phyloP scores from a whole-genome alignment of 1,139 yeast species.

The Magnusiomyces tetraspermus region DNA sequence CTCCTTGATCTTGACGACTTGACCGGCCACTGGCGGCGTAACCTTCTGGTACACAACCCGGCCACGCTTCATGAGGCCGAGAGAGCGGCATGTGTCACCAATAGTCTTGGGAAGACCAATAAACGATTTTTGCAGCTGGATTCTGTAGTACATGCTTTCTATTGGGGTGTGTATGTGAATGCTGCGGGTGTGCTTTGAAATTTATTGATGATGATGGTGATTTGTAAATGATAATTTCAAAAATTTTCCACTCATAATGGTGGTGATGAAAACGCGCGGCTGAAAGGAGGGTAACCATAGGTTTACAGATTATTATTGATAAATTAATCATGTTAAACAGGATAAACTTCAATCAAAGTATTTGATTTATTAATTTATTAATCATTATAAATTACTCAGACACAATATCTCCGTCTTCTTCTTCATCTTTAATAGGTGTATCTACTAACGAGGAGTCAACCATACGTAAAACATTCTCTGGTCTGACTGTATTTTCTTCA shows the following conservation, averaged over 20 bases:
- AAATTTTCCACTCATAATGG: too few relatives aligned
- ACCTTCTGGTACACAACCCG: conserved; percentile 65
- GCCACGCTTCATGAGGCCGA: conserved; percentile 72
- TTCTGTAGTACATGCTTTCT: conserved; percentile 41
- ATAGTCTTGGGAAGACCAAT: conserved; percentile 73
- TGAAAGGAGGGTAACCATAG: too few relatives aligned
- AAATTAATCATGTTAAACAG: too few relatives aligned
- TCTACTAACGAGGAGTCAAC: conserved; percentile 35
- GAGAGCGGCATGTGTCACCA: conserved; percentile 54
- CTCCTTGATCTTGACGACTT: conserved; percentile 75
- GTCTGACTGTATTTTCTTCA: conserved; percentile 26
- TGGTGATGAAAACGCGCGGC: too few relatives aligned
- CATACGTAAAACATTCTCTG: conserved; percentile 34
- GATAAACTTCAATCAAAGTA: too few relatives aligned
- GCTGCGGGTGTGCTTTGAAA: too few relatives aligned
- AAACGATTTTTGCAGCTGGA: conserved; percentile 70
- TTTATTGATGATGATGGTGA: too few relatives aligned
- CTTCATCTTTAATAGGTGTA: conserved; percentile 25
- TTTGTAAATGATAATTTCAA: too few relatives aligned
- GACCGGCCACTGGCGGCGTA: conserved; percentile 75
- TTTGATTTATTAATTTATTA: too few relatives aligned
- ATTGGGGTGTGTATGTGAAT: too few relatives aligned
- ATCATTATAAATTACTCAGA: not conserved
- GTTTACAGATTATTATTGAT: too few relatives aligned
- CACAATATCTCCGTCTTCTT: not conserved